Base-by-base conservation (phyloP, 2,329 filamentous ascomycete genomes). In the Diaporthe longicolla region DNA sequence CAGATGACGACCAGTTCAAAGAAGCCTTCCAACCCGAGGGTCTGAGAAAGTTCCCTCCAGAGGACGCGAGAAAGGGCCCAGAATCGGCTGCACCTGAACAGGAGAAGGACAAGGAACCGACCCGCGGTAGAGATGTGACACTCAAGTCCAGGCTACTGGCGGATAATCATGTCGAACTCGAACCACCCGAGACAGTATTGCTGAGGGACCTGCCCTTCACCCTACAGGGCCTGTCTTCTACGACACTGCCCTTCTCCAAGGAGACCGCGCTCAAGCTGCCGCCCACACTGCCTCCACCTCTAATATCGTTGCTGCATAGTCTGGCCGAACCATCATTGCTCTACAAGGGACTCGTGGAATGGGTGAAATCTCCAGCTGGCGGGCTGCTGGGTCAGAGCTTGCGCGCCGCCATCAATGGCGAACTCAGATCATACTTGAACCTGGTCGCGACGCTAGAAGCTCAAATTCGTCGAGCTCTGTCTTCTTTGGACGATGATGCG, bases 291-390 rank as follows among this genome's bases (percentile, higher is more conserved):
- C 95, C 97, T 1, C 87, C 95, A 8, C 96, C 97, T 3, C 87
- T 98, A 13, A 87, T 98, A 19, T 95, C 95, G 21, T 88, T 99
- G 13, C 87, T 99, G 2, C 95, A 99, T 79, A 94, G 93, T 0
- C 86, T 99, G 26, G 95, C 97, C 2, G 97, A 99, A 81, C 97
- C 97, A 10, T 97, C 96, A 7, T 87, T 99, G n/a, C 87, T 99
- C 11, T 99, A 98, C 81, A 91, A 93, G 74, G 91, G 91, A 1
- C 88, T 99, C 0, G 91, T 95, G 19, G 88, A 89, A 4, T 99
- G 98, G 83, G 93, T 96, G 73, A 93, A 97, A 75, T 93, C 93
- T 6, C 91, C 91, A 1, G 93, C 95, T 66, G 92, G 93, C 43
- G 95, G 96, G 0, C 86, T 99, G n/a, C 89, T 99, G 7, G 94